phyloP scores from a whole-genome alignment of 768 basidiomycete species.

The Termitomyces sp. region DNA sequence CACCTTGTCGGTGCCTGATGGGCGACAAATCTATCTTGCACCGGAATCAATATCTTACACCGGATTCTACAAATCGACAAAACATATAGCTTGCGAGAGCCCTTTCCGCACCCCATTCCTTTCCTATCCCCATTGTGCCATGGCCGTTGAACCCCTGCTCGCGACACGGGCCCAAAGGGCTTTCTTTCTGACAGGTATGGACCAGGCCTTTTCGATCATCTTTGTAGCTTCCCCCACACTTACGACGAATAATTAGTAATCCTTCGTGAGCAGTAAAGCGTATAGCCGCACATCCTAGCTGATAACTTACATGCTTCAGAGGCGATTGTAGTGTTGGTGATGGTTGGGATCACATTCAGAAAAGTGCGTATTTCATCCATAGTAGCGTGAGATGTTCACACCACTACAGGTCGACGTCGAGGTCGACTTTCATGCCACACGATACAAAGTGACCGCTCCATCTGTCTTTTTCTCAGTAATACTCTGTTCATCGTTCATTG shows the following conservation, averaged over 20 bases:
- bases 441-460: slow-evolving; percentile 45
- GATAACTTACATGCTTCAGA: slow-evolving; percentile 35
- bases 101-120: not conserved
- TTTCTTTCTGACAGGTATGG: slow-evolving; percentile 68
- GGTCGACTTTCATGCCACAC: slow-evolving; percentile 32
- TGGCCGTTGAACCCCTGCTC: slow-evolving; percentile 69
- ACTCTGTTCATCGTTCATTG: not conserved
- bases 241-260: slow-evolving; percentile 32
- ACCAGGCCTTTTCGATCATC: not conserved
- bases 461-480: not conserved
- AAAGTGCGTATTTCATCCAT: slow-evolving; percentile 34
- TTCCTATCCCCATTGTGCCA: slow-evolving; percentile 18
- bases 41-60: not conserved
- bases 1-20: not conserved
- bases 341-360: slow-evolving; percentile 69
- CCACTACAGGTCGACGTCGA: slow-evolving; percentile 41
- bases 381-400: not conserved
- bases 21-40: not conserved
- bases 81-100: not conserved
- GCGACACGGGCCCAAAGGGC: slow-evolving; percentile 67
- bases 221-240: slow-evolving; percentile 1
- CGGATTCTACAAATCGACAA: not conserved
- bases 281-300: not conserved
- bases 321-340: slow-evolving; percentile 65
- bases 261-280: slow-evolving; percentile 44